A percentile compares a stretch with the other conserved stretches of the same genome.
These are phyloP conservation scores for Harringtonia aguacate DNA, from an alignment of 2,329 filamentous ascomycete species.

Conservation along the genomic window DNA sequence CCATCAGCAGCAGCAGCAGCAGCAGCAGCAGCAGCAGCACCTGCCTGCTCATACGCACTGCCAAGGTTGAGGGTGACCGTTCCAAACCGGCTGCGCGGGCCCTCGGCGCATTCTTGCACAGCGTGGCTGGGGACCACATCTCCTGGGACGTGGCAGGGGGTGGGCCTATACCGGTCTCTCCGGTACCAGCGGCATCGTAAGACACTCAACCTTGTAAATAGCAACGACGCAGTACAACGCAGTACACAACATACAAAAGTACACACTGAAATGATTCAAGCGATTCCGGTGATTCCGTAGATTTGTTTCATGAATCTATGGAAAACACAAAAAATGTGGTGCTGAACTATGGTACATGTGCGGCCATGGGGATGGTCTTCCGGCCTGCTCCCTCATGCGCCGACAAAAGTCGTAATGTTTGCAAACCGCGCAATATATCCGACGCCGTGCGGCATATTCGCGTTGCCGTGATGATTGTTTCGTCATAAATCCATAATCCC, in stretches of 20 bases:
- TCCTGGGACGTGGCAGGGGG: constrained; percentile 9
- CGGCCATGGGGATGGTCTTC: background rate
- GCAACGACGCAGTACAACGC: too few relatives aligned
- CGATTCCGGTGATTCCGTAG: too few relatives aligned
- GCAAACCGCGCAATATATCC: constrained; percentile 8
- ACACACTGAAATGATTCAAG: too few relatives aligned
- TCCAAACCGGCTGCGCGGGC: constrained; percentile 17
- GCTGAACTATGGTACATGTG: background rate
- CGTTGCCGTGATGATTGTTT: constrained; percentile 4
- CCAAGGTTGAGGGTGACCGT: constrained; percentile 24
- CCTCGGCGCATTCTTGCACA: constrained; percentile 13
- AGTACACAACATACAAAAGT: too few relatives aligned
- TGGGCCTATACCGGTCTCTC: too few relatives aligned
- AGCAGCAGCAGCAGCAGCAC: too few relatives aligned
- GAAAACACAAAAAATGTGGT: too few relatives aligned
- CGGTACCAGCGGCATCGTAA: too few relatives aligned
- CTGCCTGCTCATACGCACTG: constrained; percentile 16
- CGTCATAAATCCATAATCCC: background rate
- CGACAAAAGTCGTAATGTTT: constrained; percentile 2
- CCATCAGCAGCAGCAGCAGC: constrained; percentile 1
- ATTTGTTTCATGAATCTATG: too few relatives aligned
- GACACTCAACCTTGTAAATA: too few relatives aligned
- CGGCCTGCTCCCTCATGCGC: background rate
- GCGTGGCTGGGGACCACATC: constrained; percentile 1
- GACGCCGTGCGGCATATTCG: constrained; percentile 3